These are phyloP conservation scores for Macrocystidia cucumis DNA, from an alignment of 1,284 basidiomycete species.

Conservation along the genomic window DNA sequence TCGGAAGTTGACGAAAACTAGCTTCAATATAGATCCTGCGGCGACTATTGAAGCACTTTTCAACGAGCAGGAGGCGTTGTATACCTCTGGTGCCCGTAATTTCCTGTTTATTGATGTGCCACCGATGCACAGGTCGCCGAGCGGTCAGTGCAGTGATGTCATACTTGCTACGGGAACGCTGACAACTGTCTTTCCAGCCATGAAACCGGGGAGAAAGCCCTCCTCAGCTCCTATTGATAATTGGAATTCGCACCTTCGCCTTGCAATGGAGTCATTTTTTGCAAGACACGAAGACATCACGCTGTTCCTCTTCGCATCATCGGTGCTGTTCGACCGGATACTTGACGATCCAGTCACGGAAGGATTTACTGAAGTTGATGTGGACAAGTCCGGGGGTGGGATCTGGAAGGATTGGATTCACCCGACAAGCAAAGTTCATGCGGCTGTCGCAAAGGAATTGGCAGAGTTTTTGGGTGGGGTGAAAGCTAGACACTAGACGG, in stretches of 20 bases:
- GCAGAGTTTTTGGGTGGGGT: constrained; percentile 25
- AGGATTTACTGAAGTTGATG: constrained; percentile 29
- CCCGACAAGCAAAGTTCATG: constrained; percentile 37
- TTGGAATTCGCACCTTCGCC: constrained; percentile 39
- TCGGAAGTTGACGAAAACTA: too few species aligned
- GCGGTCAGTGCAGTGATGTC: constrained; percentile 23
- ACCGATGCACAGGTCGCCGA: constrained; percentile 44
- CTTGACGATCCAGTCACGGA: constrained; percentile 34
- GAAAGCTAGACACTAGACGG: too few species aligned
- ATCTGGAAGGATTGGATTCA: constrained; percentile 48
- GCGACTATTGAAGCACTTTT: too few species aligned
- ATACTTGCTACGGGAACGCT: too few species aligned
- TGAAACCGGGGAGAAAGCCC: too few species aligned
- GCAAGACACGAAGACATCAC: constrained; percentile 33
- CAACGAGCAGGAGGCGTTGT: constrained; percentile 36
- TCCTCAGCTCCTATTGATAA: constrained; percentile 13
- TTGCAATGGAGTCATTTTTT: constrained; percentile 26
- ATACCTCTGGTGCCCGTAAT: constrained; percentile 46
- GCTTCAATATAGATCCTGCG: too few species aligned
- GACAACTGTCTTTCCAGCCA: too few species aligned
- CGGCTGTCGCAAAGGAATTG: constrained; percentile 29
- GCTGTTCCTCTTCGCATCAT: constrained; percentile 41
- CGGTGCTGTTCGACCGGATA: constrained; percentile 35
- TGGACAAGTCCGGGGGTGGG: constrained; percentile 21
- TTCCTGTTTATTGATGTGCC: constrained; percentile 60